Percentiles rank a stretch among this genome's conserved stretches.
Conservation (phyloP, 768 basidiomycete species). For the Cyclocybe cylindracea region DNA sequence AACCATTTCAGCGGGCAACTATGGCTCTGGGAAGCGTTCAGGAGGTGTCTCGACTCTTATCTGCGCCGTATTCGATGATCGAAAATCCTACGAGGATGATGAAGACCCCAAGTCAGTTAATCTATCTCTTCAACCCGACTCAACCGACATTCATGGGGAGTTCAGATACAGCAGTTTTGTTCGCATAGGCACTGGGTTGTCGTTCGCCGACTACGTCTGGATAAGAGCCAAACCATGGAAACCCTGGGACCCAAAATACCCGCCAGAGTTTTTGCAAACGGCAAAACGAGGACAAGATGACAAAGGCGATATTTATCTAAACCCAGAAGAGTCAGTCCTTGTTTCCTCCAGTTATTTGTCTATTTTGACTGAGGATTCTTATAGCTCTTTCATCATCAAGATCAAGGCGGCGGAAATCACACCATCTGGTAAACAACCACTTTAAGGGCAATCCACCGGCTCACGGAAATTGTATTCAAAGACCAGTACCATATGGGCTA, state of each 20-base stretch:
- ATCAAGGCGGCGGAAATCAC: constrained; percentile 94
- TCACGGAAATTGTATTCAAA: constrained; percentile 20
- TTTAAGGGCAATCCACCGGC: not conserved
- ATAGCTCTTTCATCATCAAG: constrained; percentile 89
- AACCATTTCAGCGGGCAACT: constrained; percentile 71
- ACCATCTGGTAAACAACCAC: constrained; percentile 54
- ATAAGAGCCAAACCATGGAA: constrained; percentile 85
- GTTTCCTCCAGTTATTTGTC: not conserved
- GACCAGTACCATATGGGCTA: constrained; percentile 84
- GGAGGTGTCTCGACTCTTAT: constrained; percentile 90
- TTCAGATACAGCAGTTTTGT: constrained; percentile 83
- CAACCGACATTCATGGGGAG: constrained; percentile 33
- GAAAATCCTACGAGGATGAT: constrained; percentile 52
- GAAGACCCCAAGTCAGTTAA: constrained; percentile 61
- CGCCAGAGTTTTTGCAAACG: constrained; percentile 69
- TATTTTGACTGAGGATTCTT: not conserved
- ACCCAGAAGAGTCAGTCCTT: constrained; percentile 76
- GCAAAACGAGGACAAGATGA: constrained; percentile 68
- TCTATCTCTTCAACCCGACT: not conserved
- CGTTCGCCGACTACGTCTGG: constrained; percentile 85
- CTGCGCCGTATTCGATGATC: constrained; percentile 85
- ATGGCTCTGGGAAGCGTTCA: constrained; percentile 82
- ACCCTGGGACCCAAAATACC: constrained; percentile 68
- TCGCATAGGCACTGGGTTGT: constrained; percentile 88
- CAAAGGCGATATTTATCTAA: constrained; percentile 88